Percentiles rank a stretch among this genome's conserved stretches.
These are phyloP conservation scores for Rhipidocladum racemiflorum DNA, from an alignment of 176 grass and related monocot species.

Conservation along the genomic window DNA sequence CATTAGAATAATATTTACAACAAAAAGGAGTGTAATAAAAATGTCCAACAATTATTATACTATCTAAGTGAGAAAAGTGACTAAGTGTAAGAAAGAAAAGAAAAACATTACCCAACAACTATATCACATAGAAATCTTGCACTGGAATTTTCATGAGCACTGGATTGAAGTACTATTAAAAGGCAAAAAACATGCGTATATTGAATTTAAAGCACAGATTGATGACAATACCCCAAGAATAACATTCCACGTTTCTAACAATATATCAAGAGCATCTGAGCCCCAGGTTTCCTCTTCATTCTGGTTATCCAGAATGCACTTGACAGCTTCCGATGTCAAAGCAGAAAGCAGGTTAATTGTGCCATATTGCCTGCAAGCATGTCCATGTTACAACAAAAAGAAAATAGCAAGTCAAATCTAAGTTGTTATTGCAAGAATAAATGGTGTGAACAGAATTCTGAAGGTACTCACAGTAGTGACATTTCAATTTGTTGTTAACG, in stretches of 20 bases:
- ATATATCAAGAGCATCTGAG: slow-evolving; percentile 85
- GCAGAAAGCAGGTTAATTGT: slow-evolving; percentile 79
- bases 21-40: background rate
- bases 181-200: slow-evolving; percentile 4
- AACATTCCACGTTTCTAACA: slow-evolving; percentile 96
- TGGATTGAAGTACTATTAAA: slow-evolving; percentile 7
- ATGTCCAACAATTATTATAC: background rate
- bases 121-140: slow-evolving; percentile 10
- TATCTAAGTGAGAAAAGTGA: background rate
- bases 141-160: background rate
- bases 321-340: slow-evolving; percentile 88
- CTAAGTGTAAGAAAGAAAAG: background rate
- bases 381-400: slow-evolving; percentile 33
- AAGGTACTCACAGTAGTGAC: slow-evolving; percentile 2
- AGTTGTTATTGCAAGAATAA: slow-evolving; percentile 16
- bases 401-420: slow-evolving; percentile 17
- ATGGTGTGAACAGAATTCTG: background rate
- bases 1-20: background rate
- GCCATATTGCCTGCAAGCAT: slow-evolving; percentile 71
- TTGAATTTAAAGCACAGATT: slow-evolving; percentile 13
- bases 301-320: slow-evolving; percentile 56
- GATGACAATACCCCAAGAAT: slow-evolving; percentile 67
- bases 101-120: slow-evolving; percentile 8
- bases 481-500: background rate
- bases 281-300: slow-evolving; percentile 90